Conservation (phyloP, 2,329 filamentous ascomycete species). For the Aspergillus sp. region DNA sequence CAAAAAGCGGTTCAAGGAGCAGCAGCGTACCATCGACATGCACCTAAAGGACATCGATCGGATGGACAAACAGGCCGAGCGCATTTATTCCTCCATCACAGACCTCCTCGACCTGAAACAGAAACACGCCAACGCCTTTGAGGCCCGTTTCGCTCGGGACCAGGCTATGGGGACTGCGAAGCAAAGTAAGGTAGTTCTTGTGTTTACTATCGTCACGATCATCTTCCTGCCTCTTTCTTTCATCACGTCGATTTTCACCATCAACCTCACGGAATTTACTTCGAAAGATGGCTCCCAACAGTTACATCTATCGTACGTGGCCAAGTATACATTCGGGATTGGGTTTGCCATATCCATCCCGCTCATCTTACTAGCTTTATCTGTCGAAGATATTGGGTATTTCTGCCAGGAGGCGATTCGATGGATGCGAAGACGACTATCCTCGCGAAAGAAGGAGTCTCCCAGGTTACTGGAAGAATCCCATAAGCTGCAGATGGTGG, state of each 20-base stretch:
- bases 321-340: constrained; percentile 53
- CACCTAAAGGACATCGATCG: constrained; percentile 57
- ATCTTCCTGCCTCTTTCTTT: constrained; percentile 54
- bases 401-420: constrained; percentile 20
- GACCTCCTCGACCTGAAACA: constrained; percentile 64
- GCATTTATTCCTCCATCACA: constrained; percentile 56
- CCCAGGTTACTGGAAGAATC: background rate
- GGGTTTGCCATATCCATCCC: constrained; percentile 51
- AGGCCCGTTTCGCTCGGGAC: constrained; percentile 54
- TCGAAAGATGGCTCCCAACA: constrained; percentile 21
- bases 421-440: constrained; percentile 8
- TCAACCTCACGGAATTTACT: constrained; percentile 48
- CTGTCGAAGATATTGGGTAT: constrained; percentile 39
- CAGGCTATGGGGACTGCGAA: constrained; percentile 58
- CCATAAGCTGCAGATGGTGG: constrained; percentile 10
- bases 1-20: constrained; percentile 52
- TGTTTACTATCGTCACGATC: constrained; percentile 57
- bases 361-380: constrained; percentile 43
- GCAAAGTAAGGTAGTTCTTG: constrained; percentile 54
- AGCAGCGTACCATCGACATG: constrained; percentile 54
- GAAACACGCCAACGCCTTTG: constrained; percentile 64
- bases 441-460: background rate
- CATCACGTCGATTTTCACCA: constrained; percentile 53
- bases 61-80: constrained; percentile 60
- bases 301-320: constrained; percentile 47